A percentile compares a stretch with the other conserved stretches of the same genome.
These are phyloP conservation scores for Excoecaria agallocha DNA, from an alignment of 345 rosid genomes.

Conservation along the genomic window DNA sequence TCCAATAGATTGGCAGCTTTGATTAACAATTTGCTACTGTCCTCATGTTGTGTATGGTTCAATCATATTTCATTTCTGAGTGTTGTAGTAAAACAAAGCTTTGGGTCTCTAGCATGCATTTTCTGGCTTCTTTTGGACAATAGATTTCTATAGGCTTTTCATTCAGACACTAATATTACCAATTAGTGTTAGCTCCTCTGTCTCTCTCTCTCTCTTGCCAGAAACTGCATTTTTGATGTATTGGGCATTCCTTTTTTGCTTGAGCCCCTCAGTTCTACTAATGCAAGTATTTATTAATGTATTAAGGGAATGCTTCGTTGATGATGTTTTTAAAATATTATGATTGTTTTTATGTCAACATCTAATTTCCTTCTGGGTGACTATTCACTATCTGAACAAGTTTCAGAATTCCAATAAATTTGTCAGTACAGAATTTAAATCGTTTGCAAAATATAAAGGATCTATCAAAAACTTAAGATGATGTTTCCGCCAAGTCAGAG, in stretches of 20 bases:
- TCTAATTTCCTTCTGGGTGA: no score
- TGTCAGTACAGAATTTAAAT: no score
- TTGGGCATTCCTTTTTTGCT: background rate
- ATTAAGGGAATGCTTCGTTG: background rate
- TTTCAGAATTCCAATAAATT: no score
- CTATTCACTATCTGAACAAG: no score
- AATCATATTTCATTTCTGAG: background rate
- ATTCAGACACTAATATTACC: no score
- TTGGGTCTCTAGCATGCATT: background rate
- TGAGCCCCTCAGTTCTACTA: background rate
- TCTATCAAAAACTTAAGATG: no score
- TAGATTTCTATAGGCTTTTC: background rate
- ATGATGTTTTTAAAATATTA: no score
- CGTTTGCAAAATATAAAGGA: no score
- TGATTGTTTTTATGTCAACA: no score
- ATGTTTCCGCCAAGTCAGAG: no score
- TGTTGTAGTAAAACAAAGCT: background rate
- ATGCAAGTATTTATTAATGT: background rate
- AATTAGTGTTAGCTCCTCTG: no score
- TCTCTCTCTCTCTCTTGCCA: background rate
- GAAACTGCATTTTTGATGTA: background rate
- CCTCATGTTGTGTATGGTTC: background rate
- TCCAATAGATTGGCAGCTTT: conserved; percentile 88
- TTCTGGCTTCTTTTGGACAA: background rate
- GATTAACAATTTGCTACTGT: conserved; percentile 18